Evolutionary conservation across 140 eudicot genomes (phyloP).

Genomic region (Ambrosia hybrid): DNA sequence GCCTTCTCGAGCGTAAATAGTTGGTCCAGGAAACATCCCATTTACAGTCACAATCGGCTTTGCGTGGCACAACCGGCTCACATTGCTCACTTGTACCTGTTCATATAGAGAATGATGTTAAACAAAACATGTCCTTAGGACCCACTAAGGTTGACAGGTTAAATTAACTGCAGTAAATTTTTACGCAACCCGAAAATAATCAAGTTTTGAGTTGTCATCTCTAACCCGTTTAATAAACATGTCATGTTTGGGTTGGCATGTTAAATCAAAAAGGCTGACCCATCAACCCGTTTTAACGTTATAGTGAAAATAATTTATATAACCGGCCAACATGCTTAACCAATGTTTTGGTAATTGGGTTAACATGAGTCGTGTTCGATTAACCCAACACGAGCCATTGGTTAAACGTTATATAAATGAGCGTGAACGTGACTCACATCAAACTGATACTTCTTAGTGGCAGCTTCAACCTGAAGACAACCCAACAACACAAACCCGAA

Average conservation of each 20-base stretch:
- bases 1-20: conserved; percentile 70
- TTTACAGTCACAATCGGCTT: conserved; percentile 79
- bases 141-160: too few species aligned
- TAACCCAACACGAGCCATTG: background rate
- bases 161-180: background rate
- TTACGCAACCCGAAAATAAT: too few species aligned
- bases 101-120: background rate
- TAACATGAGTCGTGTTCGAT: background rate
- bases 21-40: conserved; percentile 84
- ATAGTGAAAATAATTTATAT: too few species aligned
- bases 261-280: too few species aligned
- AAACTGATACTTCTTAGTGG: conserved; percentile 33
- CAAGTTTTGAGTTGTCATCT: background rate
- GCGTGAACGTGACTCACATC: conserved; percentile 11
- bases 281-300: too few species aligned
- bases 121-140: too few species aligned
- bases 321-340: background rate
- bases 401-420: background rate
- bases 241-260: too few species aligned
- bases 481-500: conserved; percentile 8
- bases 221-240: too few species aligned
- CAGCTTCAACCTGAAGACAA: conserved; percentile 19
- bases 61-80: conserved; percentile 76
- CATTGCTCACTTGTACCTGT: conserved; percentile 64
- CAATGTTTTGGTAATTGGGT: background rate